Percentiles rank a stretch among this genome's conserved stretches.
phyloP scores from a whole-genome alignment of 495 filamentous ascomycete genomes.

The Neurospora sp. region DNA sequence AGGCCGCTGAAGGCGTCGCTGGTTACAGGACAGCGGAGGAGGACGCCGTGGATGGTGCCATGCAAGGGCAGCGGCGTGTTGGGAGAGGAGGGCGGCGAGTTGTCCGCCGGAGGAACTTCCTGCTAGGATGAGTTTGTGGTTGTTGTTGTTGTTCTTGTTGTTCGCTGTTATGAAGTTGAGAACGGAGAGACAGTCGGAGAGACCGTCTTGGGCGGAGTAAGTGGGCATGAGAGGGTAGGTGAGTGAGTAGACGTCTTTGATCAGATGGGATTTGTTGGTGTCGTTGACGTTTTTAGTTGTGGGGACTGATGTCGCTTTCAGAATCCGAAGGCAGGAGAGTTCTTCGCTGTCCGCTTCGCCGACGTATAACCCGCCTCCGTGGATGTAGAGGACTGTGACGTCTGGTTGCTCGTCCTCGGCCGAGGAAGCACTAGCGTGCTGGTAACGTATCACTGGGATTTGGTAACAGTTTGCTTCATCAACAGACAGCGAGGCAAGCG shows the following conservation, averaged over 20 bases:
- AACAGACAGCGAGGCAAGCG: not conserved
- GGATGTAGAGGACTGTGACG: slow-evolving; percentile 18
- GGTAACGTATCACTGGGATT: not conserved
- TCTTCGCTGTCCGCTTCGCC: slow-evolving; percentile 24
- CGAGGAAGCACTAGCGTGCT: not conserved
- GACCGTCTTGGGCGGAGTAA: slow-evolving; percentile 12
- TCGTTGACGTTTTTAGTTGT: not conserved
- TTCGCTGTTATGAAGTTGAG: not conserved
- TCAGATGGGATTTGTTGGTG: not conserved
- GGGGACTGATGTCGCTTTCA: slow-evolving; percentile 1
- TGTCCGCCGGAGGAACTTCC: slow-evolving; percentile 24
- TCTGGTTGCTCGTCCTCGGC: not conserved
- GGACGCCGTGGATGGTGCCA: slow-evolving; percentile 9
- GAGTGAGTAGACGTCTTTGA: slow-evolving; percentile 14
- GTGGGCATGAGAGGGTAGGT: slow-evolving; percentile 20
- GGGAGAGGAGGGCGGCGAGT: slow-evolving; percentile 21
- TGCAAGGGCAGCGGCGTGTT: not conserved
- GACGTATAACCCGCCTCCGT: slow-evolving; percentile 22
- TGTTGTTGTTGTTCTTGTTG: not conserved
- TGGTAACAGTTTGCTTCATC: not conserved
- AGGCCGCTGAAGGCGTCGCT: slow-evolving; percentile 13
- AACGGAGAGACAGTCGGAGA: slow-evolving; percentile 15
- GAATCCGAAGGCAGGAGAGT: slow-evolving; percentile 21
- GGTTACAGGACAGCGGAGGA: slow-evolving; percentile 24
- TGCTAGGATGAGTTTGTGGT: slow-evolving; percentile 8